Evolutionary conservation across 1,284 basidiomycete species (phyloP), one percentile per base, ranked within the genome.

Genomic region (Pascua guehoae): DNA sequence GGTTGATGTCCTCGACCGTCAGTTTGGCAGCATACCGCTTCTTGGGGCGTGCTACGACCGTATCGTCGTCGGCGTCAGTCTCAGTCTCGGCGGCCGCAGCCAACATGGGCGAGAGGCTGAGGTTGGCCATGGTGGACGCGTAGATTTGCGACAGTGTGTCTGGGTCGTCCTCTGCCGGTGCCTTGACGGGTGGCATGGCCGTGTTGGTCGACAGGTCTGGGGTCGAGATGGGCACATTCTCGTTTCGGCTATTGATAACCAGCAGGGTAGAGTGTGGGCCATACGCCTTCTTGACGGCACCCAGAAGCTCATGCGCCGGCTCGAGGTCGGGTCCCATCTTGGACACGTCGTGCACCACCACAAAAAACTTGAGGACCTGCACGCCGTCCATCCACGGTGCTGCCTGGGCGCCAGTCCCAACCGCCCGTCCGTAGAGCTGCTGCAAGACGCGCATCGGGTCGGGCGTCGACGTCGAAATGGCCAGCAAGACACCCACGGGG

Each of bases 1-100:
- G 84, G 58, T 88, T 84, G 11, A 93, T 88, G 74, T 98, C 94
- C 47, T 82, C 81, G 57, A 89, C 85, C 8, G 81, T 81, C 71
- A 96, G 78, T 41, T 79, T 80, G 0, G 65, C 47, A 1, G 68
- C 75, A 44, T 74, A 70, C 16, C 66, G 56, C 50, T 68, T 70
- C 16, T 47, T 54, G 10, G 66, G 24, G 4, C 24, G 24, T 32
- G 24, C 24, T 7, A 32, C 24, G 24, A 3, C 56, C 10, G 47
- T 49, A 11, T 17, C 38, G 39, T 41, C 47, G 50, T 57, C 40
- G 40, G 43, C 17, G 32, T 61, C 62, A 0, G 59, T 57, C 9
- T 59, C 54, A 18, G 62, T 44, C 12, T 32, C 24, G 24, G 60
- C 63, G 0, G 65, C 62, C 1, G 67, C 62, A 10, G 65, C 54